A percentile compares a stretch with the other conserved stretches of the same genome.
Conservation (phyloP, 768 basidiomycete species). For the Pleurotus salmoneostramineus region DNA sequence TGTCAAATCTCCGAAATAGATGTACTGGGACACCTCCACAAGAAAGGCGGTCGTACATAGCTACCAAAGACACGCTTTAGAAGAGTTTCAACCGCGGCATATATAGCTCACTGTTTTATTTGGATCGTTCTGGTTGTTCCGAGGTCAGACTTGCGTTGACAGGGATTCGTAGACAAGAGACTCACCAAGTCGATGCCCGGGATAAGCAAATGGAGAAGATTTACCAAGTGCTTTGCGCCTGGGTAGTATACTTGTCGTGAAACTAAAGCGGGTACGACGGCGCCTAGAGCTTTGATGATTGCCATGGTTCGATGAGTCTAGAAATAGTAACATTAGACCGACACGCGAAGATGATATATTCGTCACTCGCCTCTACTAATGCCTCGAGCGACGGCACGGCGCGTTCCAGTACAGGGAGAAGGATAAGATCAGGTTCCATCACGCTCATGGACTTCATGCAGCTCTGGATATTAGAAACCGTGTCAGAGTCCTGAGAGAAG, state of each 20-base stretch:
- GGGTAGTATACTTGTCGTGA: slow-evolving; percentile 75
- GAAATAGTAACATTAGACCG: slow-evolving; percentile 5
- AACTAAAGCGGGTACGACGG: slow-evolving; percentile 77
- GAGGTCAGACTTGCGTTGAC: background rate
- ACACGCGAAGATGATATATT: background rate
- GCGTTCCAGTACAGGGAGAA: slow-evolving; percentile 77
- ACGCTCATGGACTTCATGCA: slow-evolving; percentile 79
- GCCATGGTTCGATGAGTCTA: slow-evolving; percentile 84
- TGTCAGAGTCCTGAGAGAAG: slow-evolving; percentile 80
- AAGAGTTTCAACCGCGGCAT: slow-evolving; percentile 8
- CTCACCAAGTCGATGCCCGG: slow-evolving; percentile 84
- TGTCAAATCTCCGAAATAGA: slow-evolving; percentile 67
- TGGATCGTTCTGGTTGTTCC: slow-evolving; percentile 61
- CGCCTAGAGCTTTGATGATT: slow-evolving; percentile 80
- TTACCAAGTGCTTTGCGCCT: slow-evolving; percentile 78
- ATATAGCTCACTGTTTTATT: slow-evolving; percentile 58
- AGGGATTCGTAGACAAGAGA: slow-evolving; percentile 9
- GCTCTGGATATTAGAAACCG: slow-evolving; percentile 72
- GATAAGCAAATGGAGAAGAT: slow-evolving; percentile 75
- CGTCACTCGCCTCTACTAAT: slow-evolving; percentile 63
- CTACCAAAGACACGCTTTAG: slow-evolving; percentile 26
- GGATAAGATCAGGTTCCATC: slow-evolving; percentile 83
- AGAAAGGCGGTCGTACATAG: slow-evolving; percentile 73
- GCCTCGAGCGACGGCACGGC: slow-evolving; percentile 86
- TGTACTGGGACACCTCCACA: slow-evolving; percentile 71